Evolutionary conservation across 176 grass and related monocot species (phyloP).

Genomic region (Phyllostachys edulis): DNA sequence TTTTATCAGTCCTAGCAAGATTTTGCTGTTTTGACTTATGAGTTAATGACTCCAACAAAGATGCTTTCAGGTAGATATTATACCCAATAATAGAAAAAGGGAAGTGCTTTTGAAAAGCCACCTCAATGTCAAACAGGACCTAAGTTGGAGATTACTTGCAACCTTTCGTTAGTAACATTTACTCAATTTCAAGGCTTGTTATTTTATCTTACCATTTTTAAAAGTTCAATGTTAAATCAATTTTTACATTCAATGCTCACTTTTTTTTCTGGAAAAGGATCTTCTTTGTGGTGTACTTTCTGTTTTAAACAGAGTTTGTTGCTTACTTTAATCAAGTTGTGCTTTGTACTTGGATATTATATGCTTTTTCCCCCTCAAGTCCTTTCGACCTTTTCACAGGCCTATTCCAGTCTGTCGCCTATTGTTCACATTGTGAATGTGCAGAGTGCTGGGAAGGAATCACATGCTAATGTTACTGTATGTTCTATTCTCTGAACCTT

Average conservation of each 20-base stretch:
- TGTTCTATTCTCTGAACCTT: constrained; percentile 29
- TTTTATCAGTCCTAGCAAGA: not conserved
- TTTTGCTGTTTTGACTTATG: too few species aligned
- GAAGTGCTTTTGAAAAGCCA: not conserved
- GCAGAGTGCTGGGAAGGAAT: constrained; percentile 53
- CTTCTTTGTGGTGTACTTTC: too few species aligned
- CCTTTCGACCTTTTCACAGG: constrained; percentile 50
- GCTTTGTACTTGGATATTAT: not conserved
- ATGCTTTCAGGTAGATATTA: not conserved
- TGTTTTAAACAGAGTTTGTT: too few species aligned
- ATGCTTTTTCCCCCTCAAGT: constrained; percentile 5
- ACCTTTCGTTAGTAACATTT: not conserved
- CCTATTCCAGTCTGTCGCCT: constrained; percentile 76
- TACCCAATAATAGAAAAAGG: not conserved
- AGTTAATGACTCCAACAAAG: not conserved
- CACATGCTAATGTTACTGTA: constrained; percentile 82
- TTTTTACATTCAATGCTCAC: not conserved
- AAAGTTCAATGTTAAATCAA: not conserved
- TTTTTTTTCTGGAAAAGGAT: not conserved
- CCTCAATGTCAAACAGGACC: too few species aligned
- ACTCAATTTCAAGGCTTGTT: not conserved
- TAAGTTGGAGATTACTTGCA: not conserved
- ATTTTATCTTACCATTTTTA: constrained; percentile 22
- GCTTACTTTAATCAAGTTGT: constrained; percentile 1
- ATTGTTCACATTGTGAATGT: constrained; percentile 86